Evolutionary conservation across 331 rosid genomes (phyloP), one percentile per base, ranked within the genome.

Genomic region (Saraca asoca): DNA sequence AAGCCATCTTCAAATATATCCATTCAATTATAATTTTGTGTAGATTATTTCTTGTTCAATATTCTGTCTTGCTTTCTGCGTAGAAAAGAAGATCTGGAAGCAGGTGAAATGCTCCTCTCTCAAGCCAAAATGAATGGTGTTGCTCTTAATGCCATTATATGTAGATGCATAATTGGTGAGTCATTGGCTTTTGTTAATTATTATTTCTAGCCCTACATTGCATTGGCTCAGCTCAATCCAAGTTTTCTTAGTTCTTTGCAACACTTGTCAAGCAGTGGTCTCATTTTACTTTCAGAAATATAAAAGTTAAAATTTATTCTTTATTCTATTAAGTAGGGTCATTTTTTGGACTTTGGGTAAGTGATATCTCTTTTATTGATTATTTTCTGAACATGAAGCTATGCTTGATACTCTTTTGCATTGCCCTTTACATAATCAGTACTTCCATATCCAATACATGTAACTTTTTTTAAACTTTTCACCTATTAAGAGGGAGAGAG

Each of bases 111-210:
- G 84, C 90, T 93, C 61, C 75, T 86, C 64, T 90, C 90, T 75
- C 87, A 82, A 83, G 90, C 87, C 72, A 87, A 90, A 81, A 83
- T 44, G 82, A 91, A 90, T 51, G 82, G 91, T 52, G 80, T 84
- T 72, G 19, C 75, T 62, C 85, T 78, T 20, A 88, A 77, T 72
- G 76, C 77, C 42, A 72, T 79, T 68, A 90, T 90, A 85, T 84
- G 78, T 60, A 69, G 83, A 79, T 84, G 98, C 80, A 75, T 93
- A 68, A 67, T 82, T 59, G 91, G 98, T 93, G 73, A 84, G 91
- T 74, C 69, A n/a, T 57, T 39, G 48, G 50, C 35, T 46, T 51
- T 73, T 42, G 14, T 61, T 33, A 51, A 35, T 24, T 63, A 55
- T 51, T 51, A 38, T 38, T 72, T 66, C 51, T 67, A 35, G 51